Evolutionary conservation across 1,139 yeast species (phyloP), one percentile per base, ranked within the genome.

Genomic region (Hyphopichia fennica): DNA sequence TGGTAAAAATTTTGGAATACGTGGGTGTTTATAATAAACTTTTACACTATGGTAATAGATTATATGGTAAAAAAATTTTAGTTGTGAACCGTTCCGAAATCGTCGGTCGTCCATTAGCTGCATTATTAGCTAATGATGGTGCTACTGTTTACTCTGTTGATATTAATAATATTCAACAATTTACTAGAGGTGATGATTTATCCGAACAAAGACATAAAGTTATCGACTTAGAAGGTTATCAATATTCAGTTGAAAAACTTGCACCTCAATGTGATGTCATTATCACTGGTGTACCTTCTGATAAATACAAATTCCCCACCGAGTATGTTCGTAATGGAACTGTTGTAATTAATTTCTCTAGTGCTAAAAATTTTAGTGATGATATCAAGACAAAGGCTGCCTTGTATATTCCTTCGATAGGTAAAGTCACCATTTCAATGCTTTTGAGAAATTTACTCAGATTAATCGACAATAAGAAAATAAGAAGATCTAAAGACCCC

Each of bases 21-120:
- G 71, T 93, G 58, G 93, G 95, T 8, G 87, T 89, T 10, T 93
- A 93, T 72, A 93, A 91, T 65, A 69, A 79, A 37, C 67, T 91
- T 22, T 67, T 93, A 43, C 87, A 87, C 30, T 87, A 89, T 56
- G 99, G 99, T 7, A 90, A 93, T 69, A 76, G 97, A 45, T 74
- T 93, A 20, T 93, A 89, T 56, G 99, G 99, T 36, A 91, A 90
- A 62, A 91, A 93, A 41, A 76, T 93, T 43, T 83, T 95, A 41
- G 83, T 93, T 39, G 93, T 93, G 39, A 93, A 93, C 67, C 77
- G 99, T 55, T 86, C 96, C 10, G 99, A 93, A 64, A 91, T 93
- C 54, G 99, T 93, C 17, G 99, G 99, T 6, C 81, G 99, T 52
- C 99, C 99, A 1, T 72, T 93, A 48, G 99, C 99, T 27, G 98